Conservation (phyloP, 2,329 filamentous ascomycete species). For the Fusarium beomiforme region DNA sequence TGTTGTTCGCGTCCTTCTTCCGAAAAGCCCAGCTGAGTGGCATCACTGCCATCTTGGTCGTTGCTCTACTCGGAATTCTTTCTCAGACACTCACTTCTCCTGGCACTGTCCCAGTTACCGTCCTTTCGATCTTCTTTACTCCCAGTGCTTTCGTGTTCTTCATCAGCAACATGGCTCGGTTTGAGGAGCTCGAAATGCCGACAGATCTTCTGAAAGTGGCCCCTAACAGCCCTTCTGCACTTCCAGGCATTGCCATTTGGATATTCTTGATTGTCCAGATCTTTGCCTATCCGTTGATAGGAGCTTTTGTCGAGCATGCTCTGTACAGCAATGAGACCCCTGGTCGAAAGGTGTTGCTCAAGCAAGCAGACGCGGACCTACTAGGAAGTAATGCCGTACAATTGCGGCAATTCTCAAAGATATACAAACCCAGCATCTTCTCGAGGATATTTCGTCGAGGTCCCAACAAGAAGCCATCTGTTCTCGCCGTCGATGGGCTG, state of each 20-base stretch:
- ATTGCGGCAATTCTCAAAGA: conserved; percentile 79
- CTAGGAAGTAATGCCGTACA: conserved; percentile 67
- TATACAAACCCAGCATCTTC: conserved; percentile 75
- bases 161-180: conserved; percentile 78
- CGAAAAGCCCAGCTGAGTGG: conserved; percentile 88
- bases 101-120: conserved; percentile 70
- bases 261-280: conserved; percentile 82
- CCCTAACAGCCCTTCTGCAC: conserved; percentile 71
- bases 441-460: conserved; percentile 61
- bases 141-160: conserved; percentile 92
- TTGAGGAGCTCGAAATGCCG: conserved; percentile 69
- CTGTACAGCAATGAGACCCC: conserved; percentile 79
- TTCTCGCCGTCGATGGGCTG: conserved; percentile 81
- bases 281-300: conserved; percentile 79
- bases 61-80: conserved; percentile 81
- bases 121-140: conserved; percentile 81
- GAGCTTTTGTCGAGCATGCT: conserved; percentile 75
- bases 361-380: conserved; percentile 39
- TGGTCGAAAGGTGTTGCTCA: conserved; percentile 63
- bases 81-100: conserved; percentile 77
- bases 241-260: conserved; percentile 82
- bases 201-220: conserved; percentile 71
- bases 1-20: conserved; percentile 86
- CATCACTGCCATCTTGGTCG: conserved; percentile 78
- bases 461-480: conserved; percentile 62